phyloP scores from a whole-genome alignment of 768 basidiomycete genomes.

The Clavaria fumosa region DNA sequence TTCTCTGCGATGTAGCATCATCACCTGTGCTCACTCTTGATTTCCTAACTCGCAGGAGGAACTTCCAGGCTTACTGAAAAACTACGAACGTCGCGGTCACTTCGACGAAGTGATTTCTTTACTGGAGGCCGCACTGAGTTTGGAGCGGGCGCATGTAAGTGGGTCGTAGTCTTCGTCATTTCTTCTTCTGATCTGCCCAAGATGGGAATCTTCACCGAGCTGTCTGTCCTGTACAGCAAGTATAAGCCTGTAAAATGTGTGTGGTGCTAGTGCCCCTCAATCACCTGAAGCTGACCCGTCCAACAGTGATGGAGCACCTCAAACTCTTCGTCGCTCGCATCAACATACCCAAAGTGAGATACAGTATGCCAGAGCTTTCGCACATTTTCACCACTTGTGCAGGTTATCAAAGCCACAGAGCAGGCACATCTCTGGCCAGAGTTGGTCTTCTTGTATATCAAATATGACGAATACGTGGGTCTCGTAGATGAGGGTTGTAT shows the following conservation, averaged over 20 bases:
- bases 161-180: neutral
- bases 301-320: constrained; percentile 91
- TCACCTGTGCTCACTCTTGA: constrained; percentile 12
- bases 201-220: constrained; percentile 97
- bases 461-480: constrained; percentile 88
- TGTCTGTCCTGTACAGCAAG: constrained; percentile 86
- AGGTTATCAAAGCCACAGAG: constrained; percentile 92
- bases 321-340: constrained; percentile 91
- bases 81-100: constrained; percentile 84
- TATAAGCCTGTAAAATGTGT: constrained; percentile 84
- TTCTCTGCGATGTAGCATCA: constrained; percentile 10
- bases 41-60: constrained; percentile 42
- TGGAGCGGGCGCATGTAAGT: constrained; percentile 74
- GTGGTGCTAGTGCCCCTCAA: constrained; percentile 15
- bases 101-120: constrained; percentile 89
- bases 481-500: neutral
- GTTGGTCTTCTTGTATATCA: constrained; percentile 95
- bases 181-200: neutral
- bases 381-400: neutral
- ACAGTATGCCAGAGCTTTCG: neutral
- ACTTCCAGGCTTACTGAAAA: constrained; percentile 51
- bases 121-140: constrained; percentile 87
- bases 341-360: constrained; percentile 81
- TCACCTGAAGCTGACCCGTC: neutral
- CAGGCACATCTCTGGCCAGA: constrained; percentile 97